These are phyloP conservation scores for Saccharum hybrid DNA, from an alignment of 202 grass and related monocot genomes.

Conservation along the genomic window DNA sequence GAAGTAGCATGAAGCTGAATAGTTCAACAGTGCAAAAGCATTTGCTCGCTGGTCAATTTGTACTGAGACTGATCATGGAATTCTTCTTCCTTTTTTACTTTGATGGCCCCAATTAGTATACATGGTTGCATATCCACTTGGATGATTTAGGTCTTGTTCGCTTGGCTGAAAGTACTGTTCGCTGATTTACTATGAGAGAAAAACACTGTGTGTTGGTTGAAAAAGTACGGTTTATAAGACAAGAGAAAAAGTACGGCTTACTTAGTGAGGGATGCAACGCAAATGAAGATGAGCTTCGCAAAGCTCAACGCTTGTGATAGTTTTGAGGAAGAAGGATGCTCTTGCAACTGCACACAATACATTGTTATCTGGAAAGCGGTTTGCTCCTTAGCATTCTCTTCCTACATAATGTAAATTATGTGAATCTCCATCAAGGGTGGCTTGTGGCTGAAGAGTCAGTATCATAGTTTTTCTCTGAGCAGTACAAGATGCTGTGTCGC, in stretches of 20 bases:
- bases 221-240: no score
- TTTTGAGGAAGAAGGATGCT: slow-evolving; percentile 15
- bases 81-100: slow-evolving; percentile 38
- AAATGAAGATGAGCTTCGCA: slow-evolving; percentile 43
- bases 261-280: background rate
- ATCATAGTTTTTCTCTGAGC: slow-evolving; percentile 2
- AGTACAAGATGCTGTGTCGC: no score
- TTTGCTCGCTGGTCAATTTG: background rate
- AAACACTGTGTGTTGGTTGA: no score
- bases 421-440: slow-evolving; percentile 29
- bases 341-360: background rate
- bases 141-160: slow-evolving; percentile 13
- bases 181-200: no score
- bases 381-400: background rate
- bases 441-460: slow-evolving; percentile 31
- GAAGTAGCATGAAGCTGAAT: slow-evolving; percentile 37
- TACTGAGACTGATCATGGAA: slow-evolving; percentile 19
- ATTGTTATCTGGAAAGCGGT: background rate
- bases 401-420: slow-evolving; percentile 45
- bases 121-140: slow-evolving; percentile 39
- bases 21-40: slow-evolving; percentile 29
- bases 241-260: background rate
- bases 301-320: background rate
- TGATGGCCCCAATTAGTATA: slow-evolving; percentile 26
- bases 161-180: no score